phyloP scores from a whole-genome alignment of 106 monocot species.

The Iris macrosiphon region DNA sequence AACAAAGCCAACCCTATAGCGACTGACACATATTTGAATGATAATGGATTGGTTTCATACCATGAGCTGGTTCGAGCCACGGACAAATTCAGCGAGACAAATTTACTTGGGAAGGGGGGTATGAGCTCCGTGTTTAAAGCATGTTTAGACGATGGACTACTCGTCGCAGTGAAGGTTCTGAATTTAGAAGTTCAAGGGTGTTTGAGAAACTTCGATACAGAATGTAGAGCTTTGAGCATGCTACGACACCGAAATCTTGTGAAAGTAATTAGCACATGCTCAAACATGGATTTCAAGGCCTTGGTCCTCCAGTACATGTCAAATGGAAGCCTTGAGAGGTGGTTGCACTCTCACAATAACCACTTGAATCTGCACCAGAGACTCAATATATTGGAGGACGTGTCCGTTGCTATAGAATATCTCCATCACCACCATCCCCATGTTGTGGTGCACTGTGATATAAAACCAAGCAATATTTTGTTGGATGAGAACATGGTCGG shows the following conservation, averaged over 20 bases:
- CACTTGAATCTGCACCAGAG: too few species aligned
- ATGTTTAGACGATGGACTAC: not conserved
- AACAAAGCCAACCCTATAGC: too few species aligned
- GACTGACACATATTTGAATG: not conserved
- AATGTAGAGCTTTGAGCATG: not conserved
- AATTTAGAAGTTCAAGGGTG: not conserved
- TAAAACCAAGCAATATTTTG: too few species aligned
- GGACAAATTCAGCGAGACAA: not conserved
- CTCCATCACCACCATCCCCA: too few species aligned
- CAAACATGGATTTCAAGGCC: not conserved
- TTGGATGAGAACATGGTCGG: too few species aligned
- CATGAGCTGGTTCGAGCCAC: slow-evolving; percentile 2
- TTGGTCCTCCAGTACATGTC: slow-evolving; percentile 1
- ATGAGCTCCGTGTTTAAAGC: not conserved
- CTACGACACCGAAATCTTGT: not conserved
- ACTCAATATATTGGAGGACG: too few species aligned
- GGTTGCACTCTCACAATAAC: not conserved
- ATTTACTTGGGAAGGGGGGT: not conserved
- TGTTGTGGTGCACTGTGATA: too few species aligned
- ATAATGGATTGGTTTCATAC: not conserved
- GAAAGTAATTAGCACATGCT: not conserved
- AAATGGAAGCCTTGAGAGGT: slow-evolving; percentile 1
- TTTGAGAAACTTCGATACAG: not conserved
- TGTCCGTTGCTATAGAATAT: too few species aligned
- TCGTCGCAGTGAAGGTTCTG: not conserved